A percentile compares a stretch with the other conserved stretches of the same genome.
phyloP scores from a whole-genome alignment of 495 filamentous ascomycete genomes.

The Penicillium verhagenii region DNA sequence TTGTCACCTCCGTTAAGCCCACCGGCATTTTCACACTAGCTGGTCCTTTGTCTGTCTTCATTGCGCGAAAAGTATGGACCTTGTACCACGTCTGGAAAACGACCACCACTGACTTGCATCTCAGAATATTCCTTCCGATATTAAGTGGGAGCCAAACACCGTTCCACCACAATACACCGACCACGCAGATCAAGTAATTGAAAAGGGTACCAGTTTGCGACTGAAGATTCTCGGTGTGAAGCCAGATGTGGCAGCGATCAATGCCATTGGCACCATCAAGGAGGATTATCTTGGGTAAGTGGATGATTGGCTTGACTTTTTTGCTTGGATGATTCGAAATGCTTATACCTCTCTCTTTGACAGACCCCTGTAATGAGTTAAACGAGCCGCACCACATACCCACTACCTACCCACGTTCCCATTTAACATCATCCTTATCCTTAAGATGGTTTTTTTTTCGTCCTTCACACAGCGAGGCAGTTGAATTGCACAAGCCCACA shows the following conservation, averaged over 20 bases:
- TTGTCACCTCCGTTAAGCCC: constrained; percentile 83
- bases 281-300: constrained; percentile 65
- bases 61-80: constrained; percentile 74
- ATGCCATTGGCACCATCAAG: constrained; percentile 95
- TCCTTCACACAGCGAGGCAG: background rate
- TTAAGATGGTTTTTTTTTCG: background rate
- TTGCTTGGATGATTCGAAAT: background rate
- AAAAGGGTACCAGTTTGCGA: constrained; percentile 87
- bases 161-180: constrained; percentile 82
- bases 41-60: constrained; percentile 85
- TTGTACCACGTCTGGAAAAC: background rate
- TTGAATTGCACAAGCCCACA: background rate
- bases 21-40: constrained; percentile 92
- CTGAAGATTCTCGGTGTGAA: constrained; percentile 91
- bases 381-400: constrained; percentile 26
- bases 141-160: constrained; percentile 89
- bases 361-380: constrained; percentile 41
- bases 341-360: constrained; percentile 3
- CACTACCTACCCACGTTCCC: constrained; percentile 1
- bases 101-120: constrained; percentile 18
- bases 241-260: constrained; percentile 89
- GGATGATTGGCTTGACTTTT: background rate
- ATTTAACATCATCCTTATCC: constrained; percentile 10
- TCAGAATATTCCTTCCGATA: constrained; percentile 87
- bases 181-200: constrained; percentile 88